These are phyloP conservation scores for Trichoderma parareesei DNA, from an alignment of 495 filamentous ascomycete species.

Conservation along the genomic window DNA sequence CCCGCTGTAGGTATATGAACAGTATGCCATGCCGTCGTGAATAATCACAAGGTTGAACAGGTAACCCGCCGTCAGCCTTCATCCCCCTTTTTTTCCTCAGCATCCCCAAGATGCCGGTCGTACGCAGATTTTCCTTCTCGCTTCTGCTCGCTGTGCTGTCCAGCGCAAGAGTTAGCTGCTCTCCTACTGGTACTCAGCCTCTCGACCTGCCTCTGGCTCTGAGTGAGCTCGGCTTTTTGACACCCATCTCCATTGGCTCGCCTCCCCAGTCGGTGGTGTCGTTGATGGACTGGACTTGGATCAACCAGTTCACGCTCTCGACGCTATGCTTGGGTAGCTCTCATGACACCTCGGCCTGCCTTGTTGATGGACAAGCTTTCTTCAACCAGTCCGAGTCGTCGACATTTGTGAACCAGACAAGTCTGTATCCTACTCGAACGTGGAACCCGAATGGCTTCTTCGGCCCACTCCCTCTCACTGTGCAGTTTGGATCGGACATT, in stretches of 20 bases:
- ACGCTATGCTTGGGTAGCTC: not conserved
- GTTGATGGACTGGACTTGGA: slow-evolving; percentile 12
- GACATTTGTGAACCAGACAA: not conserved
- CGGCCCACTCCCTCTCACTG: not conserved
- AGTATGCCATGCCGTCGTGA: too few relatives aligned
- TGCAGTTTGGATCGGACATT: not conserved
- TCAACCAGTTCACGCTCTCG: slow-evolving; percentile 4
- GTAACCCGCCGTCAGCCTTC: too few relatives aligned
- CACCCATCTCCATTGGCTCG: not conserved
- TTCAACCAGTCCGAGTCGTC: slow-evolving; percentile 6
- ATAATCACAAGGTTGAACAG: too few relatives aligned
- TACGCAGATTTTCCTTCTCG: too few relatives aligned
- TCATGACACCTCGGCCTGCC: not conserved
- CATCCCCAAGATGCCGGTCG: too few relatives aligned
- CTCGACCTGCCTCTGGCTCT: not conserved
- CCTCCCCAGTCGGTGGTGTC: not conserved
- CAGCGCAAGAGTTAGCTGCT: too few relatives aligned
- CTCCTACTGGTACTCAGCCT: too few relatives aligned
- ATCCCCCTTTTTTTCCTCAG: too few relatives aligned
- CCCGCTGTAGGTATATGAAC: too few relatives aligned
- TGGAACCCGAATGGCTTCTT: slow-evolving; percentile 10
- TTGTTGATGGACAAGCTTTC: not conserved
- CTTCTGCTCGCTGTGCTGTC: too few relatives aligned
- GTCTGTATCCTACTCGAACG: not conserved
- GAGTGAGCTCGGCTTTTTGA: not conserved